phyloP scores from a whole-genome alignment of 371 early-diverging fungal species.

The Mucor mucedo region DNA sequence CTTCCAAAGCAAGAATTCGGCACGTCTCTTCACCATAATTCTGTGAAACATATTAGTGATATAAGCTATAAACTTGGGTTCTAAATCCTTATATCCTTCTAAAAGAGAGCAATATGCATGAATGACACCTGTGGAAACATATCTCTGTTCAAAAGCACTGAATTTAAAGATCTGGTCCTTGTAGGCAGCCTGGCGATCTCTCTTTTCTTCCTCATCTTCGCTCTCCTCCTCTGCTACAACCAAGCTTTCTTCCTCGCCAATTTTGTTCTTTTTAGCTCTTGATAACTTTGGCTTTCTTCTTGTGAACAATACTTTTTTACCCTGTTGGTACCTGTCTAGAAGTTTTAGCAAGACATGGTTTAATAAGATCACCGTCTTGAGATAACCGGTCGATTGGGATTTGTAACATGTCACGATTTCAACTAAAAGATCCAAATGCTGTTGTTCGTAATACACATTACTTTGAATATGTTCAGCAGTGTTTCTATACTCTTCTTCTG shows the following conservation, averaged over 20 bases:
- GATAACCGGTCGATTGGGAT: slow-evolving; percentile 56
- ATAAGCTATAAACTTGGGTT: slow-evolving; percentile 54
- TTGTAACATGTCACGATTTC: slow-evolving; percentile 53
- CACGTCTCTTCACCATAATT: slow-evolving; percentile 65
- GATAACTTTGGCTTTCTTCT: slow-evolving; percentile 34
- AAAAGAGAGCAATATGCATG: slow-evolving; percentile 60
- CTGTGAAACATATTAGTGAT: slow-evolving; percentile 71
- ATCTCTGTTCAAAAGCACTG: slow-evolving; percentile 62
- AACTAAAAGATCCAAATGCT: slow-evolving; percentile 63
- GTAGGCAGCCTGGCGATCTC: slow-evolving; percentile 32
- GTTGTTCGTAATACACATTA: slow-evolving; percentile 74
- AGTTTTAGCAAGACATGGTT: slow-evolving; percentile 66
- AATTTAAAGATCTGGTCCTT: slow-evolving; percentile 63
- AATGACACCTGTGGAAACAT: slow-evolving; percentile 55
- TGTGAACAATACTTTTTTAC: slow-evolving; percentile 57
- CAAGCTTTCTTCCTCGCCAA: not conserved
- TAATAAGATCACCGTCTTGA: slow-evolving; percentile 58
- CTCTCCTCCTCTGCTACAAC: slow-evolving; percentile 13
- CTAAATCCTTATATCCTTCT: slow-evolving; percentile 49
- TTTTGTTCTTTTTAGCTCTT: slow-evolving; percentile 14
- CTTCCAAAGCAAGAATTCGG: slow-evolving; percentile 66
- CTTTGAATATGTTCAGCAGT: slow-evolving; percentile 70
- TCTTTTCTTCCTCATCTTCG: slow-evolving; percentile 39
- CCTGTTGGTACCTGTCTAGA: slow-evolving; percentile 63
- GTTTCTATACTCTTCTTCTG: slow-evolving; percentile 58